phyloP scores from a whole-genome alignment of 306 rosid genomes.

The Rubus idaeus region DNA sequence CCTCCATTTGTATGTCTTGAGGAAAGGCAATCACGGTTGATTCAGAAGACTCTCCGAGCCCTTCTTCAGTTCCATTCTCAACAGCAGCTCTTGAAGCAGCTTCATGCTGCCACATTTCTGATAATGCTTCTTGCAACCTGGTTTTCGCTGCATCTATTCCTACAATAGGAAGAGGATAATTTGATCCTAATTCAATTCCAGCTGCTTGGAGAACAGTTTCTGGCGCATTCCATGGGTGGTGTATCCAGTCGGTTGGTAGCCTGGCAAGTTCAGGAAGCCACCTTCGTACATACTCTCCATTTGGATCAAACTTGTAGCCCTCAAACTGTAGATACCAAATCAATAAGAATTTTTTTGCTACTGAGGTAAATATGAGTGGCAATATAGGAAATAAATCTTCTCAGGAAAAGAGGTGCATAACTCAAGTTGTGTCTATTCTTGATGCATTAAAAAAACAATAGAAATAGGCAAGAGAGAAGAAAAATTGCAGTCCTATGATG shows the following conservation, averaged over 20 bases:
- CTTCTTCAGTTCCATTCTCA: constrained; percentile 89
- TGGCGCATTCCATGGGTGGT: constrained; percentile 96
- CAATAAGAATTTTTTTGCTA: not conserved
- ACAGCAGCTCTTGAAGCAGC: constrained; percentile 75
- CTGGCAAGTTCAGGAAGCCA: constrained; percentile 96
- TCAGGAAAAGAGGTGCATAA: not conserved
- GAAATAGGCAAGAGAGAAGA: too few species aligned
- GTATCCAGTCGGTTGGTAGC: constrained; percentile 92
- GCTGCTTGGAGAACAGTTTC: constrained; percentile 83
- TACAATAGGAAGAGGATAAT: constrained; percentile 86
- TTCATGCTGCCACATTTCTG: constrained; percentile 78
- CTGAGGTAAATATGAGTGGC: not conserved
- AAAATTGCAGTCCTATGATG: not conserved
- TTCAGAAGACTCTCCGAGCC: constrained; percentile 87
- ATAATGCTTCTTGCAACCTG: constrained; percentile 66
- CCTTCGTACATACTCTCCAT: constrained; percentile 86
- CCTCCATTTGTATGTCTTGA: constrained; percentile 74
- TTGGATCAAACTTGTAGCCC: constrained; percentile 81
- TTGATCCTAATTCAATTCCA: constrained; percentile 84
- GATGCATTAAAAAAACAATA: not conserved
- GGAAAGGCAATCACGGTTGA: constrained; percentile 60
- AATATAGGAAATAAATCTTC: not conserved
- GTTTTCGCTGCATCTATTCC: constrained; percentile 69
- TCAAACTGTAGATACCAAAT: constrained; percentile 56
- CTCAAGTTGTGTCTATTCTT: constrained; percentile 9